Evolutionary conservation across 2,329 filamentous ascomycete species (phyloP), one percentile per base, ranked within the genome.

Genomic region (Cladophialophora psammophila): DNA sequence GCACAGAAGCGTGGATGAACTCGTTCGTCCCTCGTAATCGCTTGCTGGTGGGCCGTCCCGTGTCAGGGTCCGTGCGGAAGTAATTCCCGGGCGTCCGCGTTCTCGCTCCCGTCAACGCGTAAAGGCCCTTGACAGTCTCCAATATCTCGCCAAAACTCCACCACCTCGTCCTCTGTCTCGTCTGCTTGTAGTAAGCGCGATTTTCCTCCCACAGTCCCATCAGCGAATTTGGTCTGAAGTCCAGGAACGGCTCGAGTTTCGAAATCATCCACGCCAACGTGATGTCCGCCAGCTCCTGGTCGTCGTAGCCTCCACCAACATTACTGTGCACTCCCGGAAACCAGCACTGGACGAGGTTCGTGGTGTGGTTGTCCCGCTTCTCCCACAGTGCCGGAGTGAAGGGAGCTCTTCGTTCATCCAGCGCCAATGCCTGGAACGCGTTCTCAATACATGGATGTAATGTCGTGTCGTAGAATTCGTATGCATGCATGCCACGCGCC

Each of bases 241-340:
- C 72, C 38, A 74, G 60, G 53, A 72, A 73, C n/a, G 71, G 71
- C 38, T 74, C 75, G 35, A 82, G 75, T 58, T 81, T 75, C 67
- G 81, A 75, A 76, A 84, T 83, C 82, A 85, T 84, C 82, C 82
- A 84, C 1, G 82, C 81, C 15, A 85, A 75, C 20, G 80, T 79
- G 54, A 84, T 78, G 69, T 84, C 82, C 9, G 82, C 79, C 38
- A 84, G 76, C 54, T 82, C 80, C 69, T 82, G 79, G 69, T 85
- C 82, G 52, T 78, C 78, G 67, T 83, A 83, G 3, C 81, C 80
- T 2, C 80, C 80, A 50, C 83, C 83, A 35, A 84, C 75, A 69
- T 85, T 84, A 26, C 78, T 78, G 73, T 85, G 82, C 8, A 79
- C 78, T 52, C 82, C 82, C 1, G 81, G 81, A 71, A 83, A 83